Conservation (phyloP, 306 rosid species). For the Chamaecrista fasciculata region DNA sequence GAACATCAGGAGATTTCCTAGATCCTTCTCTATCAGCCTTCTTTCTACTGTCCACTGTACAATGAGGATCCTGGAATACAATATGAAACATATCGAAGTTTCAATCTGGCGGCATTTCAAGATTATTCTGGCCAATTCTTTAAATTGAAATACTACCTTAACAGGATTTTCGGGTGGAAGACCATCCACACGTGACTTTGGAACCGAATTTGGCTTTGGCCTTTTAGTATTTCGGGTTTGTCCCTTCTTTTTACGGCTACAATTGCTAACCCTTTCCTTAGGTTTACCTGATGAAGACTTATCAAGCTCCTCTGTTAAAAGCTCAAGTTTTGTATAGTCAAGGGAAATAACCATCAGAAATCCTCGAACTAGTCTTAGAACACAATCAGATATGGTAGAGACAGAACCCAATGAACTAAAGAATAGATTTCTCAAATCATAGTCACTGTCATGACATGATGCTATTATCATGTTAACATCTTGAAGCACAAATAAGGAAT, state of each 20-base stretch:
- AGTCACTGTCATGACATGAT: constrained; percentile 44
- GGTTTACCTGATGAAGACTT: constrained; percentile 55
- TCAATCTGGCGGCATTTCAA: constrained; percentile 32
- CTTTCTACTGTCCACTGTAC: constrained; percentile 40
- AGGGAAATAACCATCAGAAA: constrained; percentile 85
- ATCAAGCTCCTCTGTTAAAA: constrained; percentile 55
- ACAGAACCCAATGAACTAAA: constrained; percentile 81
- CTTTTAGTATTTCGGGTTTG: constrained; percentile 52
- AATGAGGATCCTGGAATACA: constrained; percentile 53
- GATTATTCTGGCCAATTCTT: constrained; percentile 27
- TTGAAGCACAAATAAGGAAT: constrained; percentile 66
- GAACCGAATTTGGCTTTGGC: constrained; percentile 49
- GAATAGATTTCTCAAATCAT: constrained; percentile 61
- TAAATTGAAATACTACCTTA: constrained; percentile 45
- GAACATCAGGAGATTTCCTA: constrained; percentile 34
- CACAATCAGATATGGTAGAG: constrained; percentile 76
- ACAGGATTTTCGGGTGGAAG: constrained; percentile 35
- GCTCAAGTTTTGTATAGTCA: constrained; percentile 87
- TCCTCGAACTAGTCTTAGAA: constrained; percentile 75
- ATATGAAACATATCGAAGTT: constrained; percentile 39
- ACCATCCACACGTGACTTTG: constrained; percentile 39
- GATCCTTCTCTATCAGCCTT: constrained; percentile 41
- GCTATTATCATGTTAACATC: constrained; percentile 57
- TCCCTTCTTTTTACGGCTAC: constrained; percentile 76
- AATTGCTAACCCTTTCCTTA: constrained; percentile 60